These are phyloP conservation scores for Gnomoniopsis smithogilvyi DNA, from an alignment of 2,329 filamentous ascomycete genomes.

Conservation along the genomic window DNA sequence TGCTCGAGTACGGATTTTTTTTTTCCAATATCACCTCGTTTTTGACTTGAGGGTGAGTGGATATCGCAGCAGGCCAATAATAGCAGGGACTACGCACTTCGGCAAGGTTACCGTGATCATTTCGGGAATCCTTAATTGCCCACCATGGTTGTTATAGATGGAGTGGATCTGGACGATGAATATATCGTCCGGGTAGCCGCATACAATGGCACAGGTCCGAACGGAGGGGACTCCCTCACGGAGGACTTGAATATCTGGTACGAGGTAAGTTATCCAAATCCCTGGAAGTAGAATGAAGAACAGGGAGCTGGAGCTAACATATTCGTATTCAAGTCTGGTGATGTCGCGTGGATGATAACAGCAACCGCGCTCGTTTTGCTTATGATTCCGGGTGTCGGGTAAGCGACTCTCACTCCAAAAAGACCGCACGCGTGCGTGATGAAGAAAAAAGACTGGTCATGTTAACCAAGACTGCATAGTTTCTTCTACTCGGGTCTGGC, in stretches of 20 bases:
- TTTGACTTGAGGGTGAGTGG: background rate
- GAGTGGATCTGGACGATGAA: slow-evolving; percentile 39
- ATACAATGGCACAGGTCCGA: slow-evolving; percentile 63
- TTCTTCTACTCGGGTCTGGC: slow-evolving; percentile 95
- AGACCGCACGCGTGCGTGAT: background rate
- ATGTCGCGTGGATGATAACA: slow-evolving; percentile 82
- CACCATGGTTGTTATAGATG: slow-evolving; percentile 33
- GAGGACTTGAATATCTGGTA: slow-evolving; percentile 78
- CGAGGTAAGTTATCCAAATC: slow-evolving; percentile 47
- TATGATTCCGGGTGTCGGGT: slow-evolving; percentile 84
- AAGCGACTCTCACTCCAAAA: slow-evolving; percentile 39
- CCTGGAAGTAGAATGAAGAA: slow-evolving; percentile 18
- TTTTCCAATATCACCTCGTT: background rate
- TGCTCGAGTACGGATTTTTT: background rate
- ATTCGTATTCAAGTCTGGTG: slow-evolving; percentile 58
- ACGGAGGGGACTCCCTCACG: slow-evolving; percentile 65
- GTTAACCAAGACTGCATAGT: slow-evolving; percentile 20
- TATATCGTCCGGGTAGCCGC: slow-evolving; percentile 45
- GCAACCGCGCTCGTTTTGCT: slow-evolving; percentile 80
- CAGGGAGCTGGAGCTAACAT: slow-evolving; percentile 24
- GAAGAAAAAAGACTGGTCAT: background rate
- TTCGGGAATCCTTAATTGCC: background rate
- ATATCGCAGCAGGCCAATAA: too few species aligned
- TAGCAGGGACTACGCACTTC: background rate
- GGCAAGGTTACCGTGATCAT: background rate